Percentiles rank a stretch among this genome's conserved stretches.
Evolutionary conservation across 306 rosid species (phyloP).

Genomic region (Trichosanthes cucumerina): DNA sequence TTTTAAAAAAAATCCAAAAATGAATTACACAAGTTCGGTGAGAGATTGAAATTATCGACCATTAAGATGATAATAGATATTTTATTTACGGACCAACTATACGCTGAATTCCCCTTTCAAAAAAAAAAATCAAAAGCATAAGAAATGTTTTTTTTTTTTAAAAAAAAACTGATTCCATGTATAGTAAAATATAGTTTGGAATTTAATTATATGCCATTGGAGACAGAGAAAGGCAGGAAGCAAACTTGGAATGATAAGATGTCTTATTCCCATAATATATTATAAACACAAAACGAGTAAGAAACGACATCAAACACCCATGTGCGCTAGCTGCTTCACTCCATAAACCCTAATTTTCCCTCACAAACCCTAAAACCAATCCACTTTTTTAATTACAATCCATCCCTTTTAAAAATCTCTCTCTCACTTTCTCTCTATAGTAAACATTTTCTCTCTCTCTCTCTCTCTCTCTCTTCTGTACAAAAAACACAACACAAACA

Average conservation of each 20-base stretch:
- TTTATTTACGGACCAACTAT: too few species aligned
- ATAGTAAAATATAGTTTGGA: conserved; percentile 4
- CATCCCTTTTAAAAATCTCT: not conserved
- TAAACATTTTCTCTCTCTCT: not conserved
- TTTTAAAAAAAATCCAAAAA: too few species aligned
- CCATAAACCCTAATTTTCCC: conserved; percentile 4
- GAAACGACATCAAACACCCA: conserved; percentile 10
- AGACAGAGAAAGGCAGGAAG: not conserved
- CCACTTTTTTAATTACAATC: not conserved
- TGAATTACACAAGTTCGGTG: too few species aligned
- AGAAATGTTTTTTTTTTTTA: not conserved
- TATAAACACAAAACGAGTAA: not conserved
- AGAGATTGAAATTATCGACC: too few species aligned
- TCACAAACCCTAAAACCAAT: not conserved
- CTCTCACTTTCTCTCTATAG: not conserved
- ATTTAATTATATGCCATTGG: not conserved
- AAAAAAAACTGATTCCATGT: not conserved
- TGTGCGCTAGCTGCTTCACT: not conserved
- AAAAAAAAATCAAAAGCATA: not conserved
- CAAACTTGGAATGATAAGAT: not conserved
- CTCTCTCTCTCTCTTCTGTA: not conserved
- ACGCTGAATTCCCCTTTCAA: too few species aligned
- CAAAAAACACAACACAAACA: not conserved
- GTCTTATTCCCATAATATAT: not conserved
- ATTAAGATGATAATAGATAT: too few species aligned